These are phyloP conservation scores for Scenedesmus sp. DNA, from an alignment of 163 green algal genomes.

Conservation along the genomic window DNA sequence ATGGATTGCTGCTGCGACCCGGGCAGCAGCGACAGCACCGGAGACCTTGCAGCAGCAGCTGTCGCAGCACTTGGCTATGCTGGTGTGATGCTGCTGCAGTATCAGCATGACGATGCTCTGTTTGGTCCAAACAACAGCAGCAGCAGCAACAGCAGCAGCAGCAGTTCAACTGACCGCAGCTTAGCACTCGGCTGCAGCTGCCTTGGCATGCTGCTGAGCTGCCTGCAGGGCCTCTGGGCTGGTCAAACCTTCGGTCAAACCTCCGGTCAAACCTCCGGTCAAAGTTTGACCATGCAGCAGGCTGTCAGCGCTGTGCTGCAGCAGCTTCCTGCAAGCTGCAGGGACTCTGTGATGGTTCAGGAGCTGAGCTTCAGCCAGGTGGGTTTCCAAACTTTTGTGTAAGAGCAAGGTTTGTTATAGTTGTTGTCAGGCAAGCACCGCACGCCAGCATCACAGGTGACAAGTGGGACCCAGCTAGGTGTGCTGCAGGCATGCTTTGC, in stretches of 20 bases:
- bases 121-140: neutral
- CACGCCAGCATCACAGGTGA: neutral
- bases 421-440: neutral
- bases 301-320: neutral
- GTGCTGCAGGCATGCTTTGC: neutral
- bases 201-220: slow-evolving; percentile 38
- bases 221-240: neutral
- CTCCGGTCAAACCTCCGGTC: neutral
- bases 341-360: neutral
- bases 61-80: neutral
- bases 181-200: slow-evolving; percentile 30
- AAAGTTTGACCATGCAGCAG: slow-evolving; percentile 9
- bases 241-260: neutral
- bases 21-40: slow-evolving; percentile 15
- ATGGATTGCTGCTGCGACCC: slow-evolving; percentile 26
- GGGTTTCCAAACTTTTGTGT: too few relatives aligned
- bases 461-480: neutral
- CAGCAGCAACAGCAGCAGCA: neutral
- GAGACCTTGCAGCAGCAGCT: neutral
- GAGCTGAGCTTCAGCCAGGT: slow-evolving; percentile 22
- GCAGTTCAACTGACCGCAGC: neutral
- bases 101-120: neutral
- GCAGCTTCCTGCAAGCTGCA: neutral
- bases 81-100: slow-evolving; percentile 2
- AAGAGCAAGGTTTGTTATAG: too few relatives aligned